Evolutionary conservation across 2,329 filamentous ascomycete genomes (phyloP), one percentile per base, ranked within the genome.

Genomic region (Acephala macrosclerotiorum): DNA sequence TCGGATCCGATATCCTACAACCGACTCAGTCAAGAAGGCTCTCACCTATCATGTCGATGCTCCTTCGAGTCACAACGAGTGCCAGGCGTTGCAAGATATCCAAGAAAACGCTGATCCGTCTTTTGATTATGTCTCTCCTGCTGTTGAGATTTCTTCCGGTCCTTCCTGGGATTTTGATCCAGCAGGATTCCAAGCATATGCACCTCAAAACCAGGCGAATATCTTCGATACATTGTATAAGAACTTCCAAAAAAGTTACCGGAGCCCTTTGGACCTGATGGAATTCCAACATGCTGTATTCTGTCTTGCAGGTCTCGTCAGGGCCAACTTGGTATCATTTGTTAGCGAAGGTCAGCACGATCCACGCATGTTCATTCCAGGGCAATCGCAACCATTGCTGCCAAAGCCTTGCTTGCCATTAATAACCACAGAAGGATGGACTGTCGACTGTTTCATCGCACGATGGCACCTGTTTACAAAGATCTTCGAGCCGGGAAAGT

Each of bases 391-490:
- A 16, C n/a, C 25, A 1, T 8, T 33, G 4, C 29, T 26, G 4
- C 45, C 45, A n/a, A 56, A 60, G 20, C 12, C 56, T 2, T 25
- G 40, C 26, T 16, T 25, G 20, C 59, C 61, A 35, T 29, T 42
- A n/a, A 55, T 38, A 60, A 64, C 64, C 26, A 22, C 40, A 4
- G 16, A 7, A n/a, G 62, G 61, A 7, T 68, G 64, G 66, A 66
- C 66, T 3, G 64, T 65, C 3, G 66, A 66, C 38, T 68, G 61
- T 29, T 68, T 68, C 33, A 40, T 68, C 26, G 64, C 61, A 11
- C 61, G 64, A 9, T 68, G 66, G 29, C 20, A 36, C 4, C 47
- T 29, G 22, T 69, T 60, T 16, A 36, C 61, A n/a, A 18, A 35
- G 8, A 20, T 51, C 18, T 63, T 61, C 22, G 35, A 40, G 8